Percentiles rank a stretch among this genome's conserved stretches.
Conservation (phyloP, 2,329 filamentous ascomycete genomes). For the Penicillium sp. region DNA sequence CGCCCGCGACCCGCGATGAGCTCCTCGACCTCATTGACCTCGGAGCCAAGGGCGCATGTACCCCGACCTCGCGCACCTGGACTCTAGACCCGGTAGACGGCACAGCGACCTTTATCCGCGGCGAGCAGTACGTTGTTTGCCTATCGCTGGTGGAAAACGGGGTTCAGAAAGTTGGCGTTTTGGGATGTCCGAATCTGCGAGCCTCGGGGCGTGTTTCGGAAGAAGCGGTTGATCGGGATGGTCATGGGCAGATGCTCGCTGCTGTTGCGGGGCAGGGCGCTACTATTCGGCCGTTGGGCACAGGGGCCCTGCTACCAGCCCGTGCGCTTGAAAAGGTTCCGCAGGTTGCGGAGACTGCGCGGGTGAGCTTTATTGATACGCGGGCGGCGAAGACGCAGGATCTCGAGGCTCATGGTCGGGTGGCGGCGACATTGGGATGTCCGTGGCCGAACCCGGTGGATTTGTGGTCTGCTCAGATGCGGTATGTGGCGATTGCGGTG, state of each 20-base stretch:
- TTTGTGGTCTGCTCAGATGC: conserved; percentile 56
- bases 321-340: conserved; percentile 30
- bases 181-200: conserved; percentile 63
- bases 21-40: conserved; percentile 65
- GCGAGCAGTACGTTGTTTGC: conserved; percentile 65
- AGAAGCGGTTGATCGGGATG: conserved; percentile 45
- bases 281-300: conserved; percentile 41
- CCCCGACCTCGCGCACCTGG: conserved; percentile 54
- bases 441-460: conserved; percentile 51
- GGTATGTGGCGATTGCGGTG: conserved; percentile 55
- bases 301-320: conserved; percentile 33
- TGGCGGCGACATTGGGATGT: conserved; percentile 43
- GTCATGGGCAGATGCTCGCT: conserved; percentile 53
- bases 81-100: conserved; percentile 67
- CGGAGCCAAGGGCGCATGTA: conserved; percentile 49
- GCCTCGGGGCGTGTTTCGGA: conserved; percentile 37
- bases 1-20: conserved; percentile 52
- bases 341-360: conserved; percentile 30
- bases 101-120: conserved; percentile 61
- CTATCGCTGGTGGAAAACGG: conserved; percentile 61
- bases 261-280: conserved; percentile 51
- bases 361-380: conserved; percentile 50
- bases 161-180: conserved; percentile 57
- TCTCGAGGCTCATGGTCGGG: conserved; percentile 39
- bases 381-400: conserved; percentile 39